A percentile compares a stretch with the other conserved stretches of the same genome.
These are phyloP conservation scores for Jatropha podagrica DNA, from an alignment of 441 rosid species.

Conservation along the genomic window DNA sequence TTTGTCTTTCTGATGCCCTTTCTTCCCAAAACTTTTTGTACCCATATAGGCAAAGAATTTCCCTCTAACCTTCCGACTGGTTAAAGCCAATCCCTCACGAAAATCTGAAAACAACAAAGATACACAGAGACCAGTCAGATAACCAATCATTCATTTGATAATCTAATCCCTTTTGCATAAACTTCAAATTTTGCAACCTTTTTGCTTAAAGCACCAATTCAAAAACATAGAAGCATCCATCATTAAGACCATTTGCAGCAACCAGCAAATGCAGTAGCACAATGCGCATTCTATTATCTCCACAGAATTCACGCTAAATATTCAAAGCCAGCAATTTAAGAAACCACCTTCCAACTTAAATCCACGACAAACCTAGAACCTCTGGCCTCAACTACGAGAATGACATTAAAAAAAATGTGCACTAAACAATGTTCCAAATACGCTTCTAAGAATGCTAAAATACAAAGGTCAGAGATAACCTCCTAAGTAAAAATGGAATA, in stretches of 20 bases:
- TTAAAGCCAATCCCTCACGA: constrained; percentile 16
- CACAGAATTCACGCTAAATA: background rate
- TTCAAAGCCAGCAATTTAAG: background rate
- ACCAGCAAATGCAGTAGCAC: background rate
- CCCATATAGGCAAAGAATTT: constrained; percentile 4
- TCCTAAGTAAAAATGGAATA: background rate
- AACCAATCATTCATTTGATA: constrained; percentile 9
- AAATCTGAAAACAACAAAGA: constrained; percentile 21
- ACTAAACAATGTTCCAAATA: background rate
- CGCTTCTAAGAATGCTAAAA: background rate
- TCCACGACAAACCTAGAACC: background rate
- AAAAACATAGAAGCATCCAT: background rate
- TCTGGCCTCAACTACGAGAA: background rate
- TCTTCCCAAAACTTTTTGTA: background rate
- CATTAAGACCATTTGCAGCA: background rate
- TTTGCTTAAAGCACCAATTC: background rate
- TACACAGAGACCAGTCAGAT: constrained; percentile 18
- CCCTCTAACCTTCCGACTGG: constrained; percentile 7
- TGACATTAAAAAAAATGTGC: background rate
- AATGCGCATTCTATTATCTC: background rate
- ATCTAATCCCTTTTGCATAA: background rate
- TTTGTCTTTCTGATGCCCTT: background rate
- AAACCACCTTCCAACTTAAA: background rate
- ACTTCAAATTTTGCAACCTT: background rate
- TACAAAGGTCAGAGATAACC: background rate